Percentiles rank a stretch among this genome's conserved stretches.
These are phyloP conservation scores for Sporothrix dimorphospora DNA, from an alignment of 2,329 filamentous ascomycete genomes.

Conservation along the genomic window DNA sequence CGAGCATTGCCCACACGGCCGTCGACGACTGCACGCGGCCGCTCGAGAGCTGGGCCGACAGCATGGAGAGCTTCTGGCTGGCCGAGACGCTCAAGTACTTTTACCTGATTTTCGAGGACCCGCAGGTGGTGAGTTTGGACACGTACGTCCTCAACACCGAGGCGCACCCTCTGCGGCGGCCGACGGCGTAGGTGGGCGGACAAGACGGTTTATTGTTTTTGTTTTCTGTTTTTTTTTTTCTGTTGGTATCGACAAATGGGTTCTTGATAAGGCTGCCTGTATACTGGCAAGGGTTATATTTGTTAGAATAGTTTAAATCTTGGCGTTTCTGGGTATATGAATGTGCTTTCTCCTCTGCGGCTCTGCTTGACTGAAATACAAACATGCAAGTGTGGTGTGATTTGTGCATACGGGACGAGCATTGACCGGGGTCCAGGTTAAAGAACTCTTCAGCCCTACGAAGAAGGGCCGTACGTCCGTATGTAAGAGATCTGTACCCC, in stretches of 20 bases:
- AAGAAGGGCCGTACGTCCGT: background rate
- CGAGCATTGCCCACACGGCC: conserved; percentile 53
- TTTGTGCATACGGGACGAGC: background rate
- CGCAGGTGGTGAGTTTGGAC: conserved; percentile 61
- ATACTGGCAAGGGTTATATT: background rate
- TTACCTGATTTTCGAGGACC: conserved; percentile 64
- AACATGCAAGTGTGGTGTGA: conserved; percentile 7
- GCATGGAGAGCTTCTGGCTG: conserved; percentile 78
- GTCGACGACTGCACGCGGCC: conserved; percentile 54
- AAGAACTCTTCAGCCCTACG: background rate
- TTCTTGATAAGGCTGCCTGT: background rate
- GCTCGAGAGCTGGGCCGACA: conserved; percentile 51
- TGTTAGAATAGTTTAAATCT: background rate
- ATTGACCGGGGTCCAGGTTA: background rate
- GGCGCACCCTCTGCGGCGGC: conserved; percentile 54
- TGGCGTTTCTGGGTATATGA: background rate
- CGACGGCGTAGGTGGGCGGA: background rate
- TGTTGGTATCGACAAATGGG: background rate
- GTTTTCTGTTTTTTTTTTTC: background rate
- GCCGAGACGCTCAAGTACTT: conserved; percentile 71
- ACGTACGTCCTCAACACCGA: conserved; percentile 64
- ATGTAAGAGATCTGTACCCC: background rate
- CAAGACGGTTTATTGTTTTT: background rate
- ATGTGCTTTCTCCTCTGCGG: background rate
- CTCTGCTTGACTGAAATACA: background rate